Evolutionary conservation across 2,329 filamentous ascomycete genomes (phyloP), one percentile per base, ranked within the genome.

Genomic region (Arthrinium puccinioides): DNA sequence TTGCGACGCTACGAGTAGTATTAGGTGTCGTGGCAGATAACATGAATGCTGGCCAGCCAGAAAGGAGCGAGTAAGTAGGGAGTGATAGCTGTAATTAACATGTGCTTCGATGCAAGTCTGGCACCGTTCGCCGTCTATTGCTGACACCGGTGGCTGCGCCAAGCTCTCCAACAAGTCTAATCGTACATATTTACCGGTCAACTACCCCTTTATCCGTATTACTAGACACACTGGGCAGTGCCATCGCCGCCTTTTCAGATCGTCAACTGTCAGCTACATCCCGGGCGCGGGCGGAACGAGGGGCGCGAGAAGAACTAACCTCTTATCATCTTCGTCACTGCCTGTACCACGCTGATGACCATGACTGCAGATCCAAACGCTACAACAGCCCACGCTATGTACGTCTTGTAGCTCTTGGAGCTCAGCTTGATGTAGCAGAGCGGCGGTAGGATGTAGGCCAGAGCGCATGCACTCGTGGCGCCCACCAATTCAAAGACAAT

Each of bases 401-500:
- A 81, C 14, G 83, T 87, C 57, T 75, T 81, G 71, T 81, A 84
- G 53, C 76, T 82, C 48, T 80, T 68, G 40, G 80, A 88, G 48
- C 86, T 90, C 42, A 98, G 69, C 64, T 94, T 95, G 55, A 98
- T 84, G 60, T 92, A 98, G 63, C 92, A 98, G 39, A 97, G 66
- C 19, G 92, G 92, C 44, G 92, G 92, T 42, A 98, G 66, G 33
- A 98, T 95, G 57, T 97, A 98, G 1, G 92, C 92, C 59, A 98
- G 73, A 6, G 87, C 88, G 50, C 89, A 92, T 4, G 92, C 92
- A 56, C 86, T 94, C 24, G 92, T 98, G 6, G 92, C 88, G 44
- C 92, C 92, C 40, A 98, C 92, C 14, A 98, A 70, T 66, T 98
- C 92, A 55, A 98, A 96, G 2, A 98, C 90, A 30, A 86, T 78